A percentile compares a stretch with the other conserved stretches of the same genome.
phyloP scores from a whole-genome alignment of 495 filamentous ascomycete species.

The Trichoderma parareesei region DNA sequence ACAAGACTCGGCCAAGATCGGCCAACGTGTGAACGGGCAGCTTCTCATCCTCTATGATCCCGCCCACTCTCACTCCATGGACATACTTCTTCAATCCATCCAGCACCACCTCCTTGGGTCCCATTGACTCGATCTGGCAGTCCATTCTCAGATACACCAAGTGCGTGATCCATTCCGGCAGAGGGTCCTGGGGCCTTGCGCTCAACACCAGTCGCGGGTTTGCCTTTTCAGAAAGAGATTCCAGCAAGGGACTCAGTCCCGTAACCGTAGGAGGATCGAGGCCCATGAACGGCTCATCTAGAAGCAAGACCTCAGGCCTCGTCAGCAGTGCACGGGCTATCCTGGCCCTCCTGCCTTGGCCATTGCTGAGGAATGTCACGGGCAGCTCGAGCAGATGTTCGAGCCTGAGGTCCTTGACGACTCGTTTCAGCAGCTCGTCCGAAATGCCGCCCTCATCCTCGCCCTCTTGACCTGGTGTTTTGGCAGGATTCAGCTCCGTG shows the following conservation, averaged over 20 bases:
- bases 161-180: conserved; percentile 89
- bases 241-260: conserved; percentile 60
- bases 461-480: conserved; percentile 42
- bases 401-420: conserved; percentile 60
- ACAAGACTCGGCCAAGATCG: conserved; percentile 43
- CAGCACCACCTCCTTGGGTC: conserved; percentile 47
- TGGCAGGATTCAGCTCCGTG: conserved; percentile 57
- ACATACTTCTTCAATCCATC: conserved; percentile 37
- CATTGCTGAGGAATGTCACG: conserved; percentile 83
- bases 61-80: conserved; percentile 27
- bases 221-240: conserved; percentile 51
- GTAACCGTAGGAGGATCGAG: conserved; percentile 73
- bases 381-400: conserved; percentile 62
- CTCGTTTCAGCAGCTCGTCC: conserved; percentile 41
- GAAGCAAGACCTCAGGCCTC: conserved; percentile 68
- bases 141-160: conserved; percentile 57
- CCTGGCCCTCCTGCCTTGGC: conserved; percentile 76
- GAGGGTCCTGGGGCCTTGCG: conserved; percentile 71
- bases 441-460: conserved; percentile 38
- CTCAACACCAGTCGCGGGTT: conserved; percentile 67
- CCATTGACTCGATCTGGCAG: conserved; percentile 48
- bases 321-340: conserved; percentile 79
- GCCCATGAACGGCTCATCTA: conserved; percentile 97
- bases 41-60: conserved; percentile 25
- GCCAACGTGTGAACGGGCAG: conserved; percentile 37